Conservation (phyloP, 2,329 filamentous ascomycete species). For the Sclerotinia trifoliorum region DNA sequence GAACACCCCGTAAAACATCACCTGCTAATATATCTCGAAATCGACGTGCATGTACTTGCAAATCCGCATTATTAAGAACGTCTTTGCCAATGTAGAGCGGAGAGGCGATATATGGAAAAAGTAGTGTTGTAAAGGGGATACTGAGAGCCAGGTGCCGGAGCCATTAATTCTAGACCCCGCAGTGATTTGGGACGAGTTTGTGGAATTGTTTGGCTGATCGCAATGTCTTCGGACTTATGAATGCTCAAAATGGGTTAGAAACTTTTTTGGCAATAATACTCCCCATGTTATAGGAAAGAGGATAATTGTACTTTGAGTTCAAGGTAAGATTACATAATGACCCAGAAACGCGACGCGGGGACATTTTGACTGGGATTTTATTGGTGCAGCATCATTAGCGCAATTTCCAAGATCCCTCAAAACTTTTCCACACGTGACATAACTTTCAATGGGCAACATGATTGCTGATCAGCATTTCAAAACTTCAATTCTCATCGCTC, state of each 20-base stretch:
- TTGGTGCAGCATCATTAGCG: slow-evolving; percentile 1
- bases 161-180: slow-evolving; percentile 12
- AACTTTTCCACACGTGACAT: not conserved
- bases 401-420: not conserved
- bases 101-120: slow-evolving; percentile 47
- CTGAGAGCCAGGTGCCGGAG: slow-evolving; percentile 11
- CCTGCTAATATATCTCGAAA: slow-evolving; percentile 47
- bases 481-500: not conserved
- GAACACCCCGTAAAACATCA: slow-evolving; percentile 47
- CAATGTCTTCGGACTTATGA: not conserved
- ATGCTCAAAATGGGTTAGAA: not conserved
- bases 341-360: not conserved
- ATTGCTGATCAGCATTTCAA: not conserved
- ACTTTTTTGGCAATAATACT: not conserved
- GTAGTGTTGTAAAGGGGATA: slow-evolving; percentile 49
- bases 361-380: not conserved
- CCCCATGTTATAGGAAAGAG: not conserved
- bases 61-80: slow-evolving; percentile 39
- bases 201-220: not conserved
- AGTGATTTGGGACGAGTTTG: not conserved
- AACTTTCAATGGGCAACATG: not conserved
- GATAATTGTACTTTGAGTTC: not conserved
- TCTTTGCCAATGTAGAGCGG: slow-evolving; percentile 44
- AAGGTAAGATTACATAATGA: not conserved
- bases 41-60: slow-evolving; percentile 43